These are phyloP conservation scores for Epichloe elymi DNA, from an alignment of 2,329 filamentous ascomycete genomes.

Conservation along the genomic window DNA sequence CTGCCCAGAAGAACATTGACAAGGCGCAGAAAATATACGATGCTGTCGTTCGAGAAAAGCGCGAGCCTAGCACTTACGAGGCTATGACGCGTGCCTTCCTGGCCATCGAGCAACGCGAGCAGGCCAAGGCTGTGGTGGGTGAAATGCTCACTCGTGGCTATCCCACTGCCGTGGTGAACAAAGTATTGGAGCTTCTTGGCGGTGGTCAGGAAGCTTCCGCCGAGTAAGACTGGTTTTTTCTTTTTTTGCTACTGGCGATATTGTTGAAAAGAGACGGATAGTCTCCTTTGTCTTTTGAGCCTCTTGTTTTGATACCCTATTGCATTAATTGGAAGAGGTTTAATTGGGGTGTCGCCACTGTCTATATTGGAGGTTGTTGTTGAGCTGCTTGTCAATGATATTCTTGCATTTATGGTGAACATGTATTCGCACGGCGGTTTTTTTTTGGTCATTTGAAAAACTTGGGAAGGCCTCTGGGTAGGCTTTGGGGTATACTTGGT, in stretches of 20 bases:
- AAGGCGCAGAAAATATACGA: slow-evolving; percentile 73
- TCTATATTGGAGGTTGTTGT: slow-evolving; percentile 8
- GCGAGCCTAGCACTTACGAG: slow-evolving; percentile 96
- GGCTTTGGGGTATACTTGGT: slow-evolving; percentile 2
- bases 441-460: slow-evolving; percentile 9
- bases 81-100: slow-evolving; percentile 94
- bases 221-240: slow-evolving; percentile 15
- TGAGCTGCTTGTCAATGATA: neutral
- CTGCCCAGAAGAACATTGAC: slow-evolving; percentile 63
- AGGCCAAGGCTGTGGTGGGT: slow-evolving; percentile 65
- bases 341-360: slow-evolving; percentile 10
- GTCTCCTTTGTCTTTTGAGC: slow-evolving; percentile 5
- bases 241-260: neutral
- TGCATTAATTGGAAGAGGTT: slow-evolving; percentile 8
- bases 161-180: slow-evolving; percentile 80
- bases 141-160: slow-evolving; percentile 90
- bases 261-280: slow-evolving; percentile 8
- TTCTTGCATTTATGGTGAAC: slow-evolving; percentile 1
- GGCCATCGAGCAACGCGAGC: slow-evolving; percentile 63
- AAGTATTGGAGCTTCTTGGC: slow-evolving; percentile 81
- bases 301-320: slow-evolving; percentile 14
- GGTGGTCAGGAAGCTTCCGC: slow-evolving; percentile 30
- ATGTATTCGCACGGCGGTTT: slow-evolving; percentile 17
- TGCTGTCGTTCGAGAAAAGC: slow-evolving; percentile 60
- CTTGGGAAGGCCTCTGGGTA: slow-evolving; percentile 9